Conservation (phyloP, 2,329 filamentous ascomycete genomes). For the Fusarium duplospermum region DNA sequence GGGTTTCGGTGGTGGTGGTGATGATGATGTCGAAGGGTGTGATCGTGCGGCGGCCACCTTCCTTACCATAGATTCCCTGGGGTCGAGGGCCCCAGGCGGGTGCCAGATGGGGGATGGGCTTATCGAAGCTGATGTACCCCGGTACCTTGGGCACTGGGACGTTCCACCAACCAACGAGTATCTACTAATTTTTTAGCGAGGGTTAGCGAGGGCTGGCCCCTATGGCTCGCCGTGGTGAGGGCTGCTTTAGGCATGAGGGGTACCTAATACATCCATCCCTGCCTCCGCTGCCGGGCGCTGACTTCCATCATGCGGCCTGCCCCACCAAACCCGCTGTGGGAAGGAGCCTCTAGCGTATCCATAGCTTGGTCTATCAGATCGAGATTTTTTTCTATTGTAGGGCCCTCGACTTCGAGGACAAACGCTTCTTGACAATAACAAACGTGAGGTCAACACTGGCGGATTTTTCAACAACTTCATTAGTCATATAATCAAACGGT, state of each 20-base stretch:
- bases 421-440: constrained; percentile 4
- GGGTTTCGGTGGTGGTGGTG: constrained; percentile 5
- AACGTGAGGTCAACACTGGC: constrained; percentile 1
- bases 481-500: not conserved
- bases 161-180: not conserved
- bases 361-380: constrained; percentile 16
- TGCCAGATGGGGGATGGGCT: not conserved
- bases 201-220: not conserved
- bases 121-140: constrained; percentile 16
- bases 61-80: constrained; percentile 21
- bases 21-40: constrained; percentile 31
- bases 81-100: constrained; percentile 5
- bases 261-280: constrained; percentile 11
- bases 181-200: not conserved
- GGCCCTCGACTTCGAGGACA: constrained; percentile 8
- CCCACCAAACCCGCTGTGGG: constrained; percentile 9
- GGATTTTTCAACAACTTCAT: not conserved
- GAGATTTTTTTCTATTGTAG: constrained; percentile 29
- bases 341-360: constrained; percentile 11
- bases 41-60: constrained; percentile 27
- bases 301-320: not conserved
- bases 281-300: not conserved
- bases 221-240: constrained; percentile 6
- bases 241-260: constrained; percentile 2
- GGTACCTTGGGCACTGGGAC: constrained; percentile 22